A percentile compares a stretch with the other conserved stretches of the same genome.
These are phyloP conservation scores for Piloderma croceum DNA, from an alignment of 768 basidiomycete genomes.

Conservation along the genomic window DNA sequence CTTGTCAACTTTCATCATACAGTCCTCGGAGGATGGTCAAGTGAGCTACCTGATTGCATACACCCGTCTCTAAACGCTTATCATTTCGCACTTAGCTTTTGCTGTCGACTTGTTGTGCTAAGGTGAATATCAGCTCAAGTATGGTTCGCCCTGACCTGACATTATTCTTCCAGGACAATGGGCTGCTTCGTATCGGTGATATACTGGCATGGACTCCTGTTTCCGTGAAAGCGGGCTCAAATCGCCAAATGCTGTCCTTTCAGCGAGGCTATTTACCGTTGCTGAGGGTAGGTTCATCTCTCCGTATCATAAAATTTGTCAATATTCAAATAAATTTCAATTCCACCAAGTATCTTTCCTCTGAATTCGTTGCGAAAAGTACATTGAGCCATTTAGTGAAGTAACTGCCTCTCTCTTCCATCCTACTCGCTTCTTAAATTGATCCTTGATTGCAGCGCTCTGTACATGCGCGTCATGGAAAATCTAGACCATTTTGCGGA, in stretches of 20 bases:
- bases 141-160: no score
- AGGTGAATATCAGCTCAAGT: no score
- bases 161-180: constrained; percentile 43
- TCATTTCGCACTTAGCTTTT: no score
- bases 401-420: constrained; percentile 24
- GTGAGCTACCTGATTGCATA: no score
- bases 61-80: no score
- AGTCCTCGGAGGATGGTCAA: constrained; percentile 49
- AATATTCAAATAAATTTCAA: background rate
- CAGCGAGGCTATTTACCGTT: constrained; percentile 52
- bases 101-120: no score
- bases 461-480: constrained; percentile 41
- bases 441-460: constrained; percentile 26
- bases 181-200: constrained; percentile 44
- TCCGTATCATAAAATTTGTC: constrained; percentile 1
- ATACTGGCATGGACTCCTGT: constrained; percentile 43
- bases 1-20: constrained; percentile 5
- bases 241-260: constrained; percentile 42
- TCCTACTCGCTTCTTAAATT: background rate
- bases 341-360: constrained; percentile 46
- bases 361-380: constrained; percentile 54
- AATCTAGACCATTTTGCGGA: constrained; percentile 39
- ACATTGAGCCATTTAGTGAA: constrained; percentile 47
- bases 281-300: constrained; percentile 35
- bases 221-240: constrained; percentile 32